Percentiles rank a stretch among this genome's conserved stretches.
Evolutionary conservation across 1,284 basidiomycete species (phyloP).

Genomic region (Fistulinella cinereoalba): DNA sequence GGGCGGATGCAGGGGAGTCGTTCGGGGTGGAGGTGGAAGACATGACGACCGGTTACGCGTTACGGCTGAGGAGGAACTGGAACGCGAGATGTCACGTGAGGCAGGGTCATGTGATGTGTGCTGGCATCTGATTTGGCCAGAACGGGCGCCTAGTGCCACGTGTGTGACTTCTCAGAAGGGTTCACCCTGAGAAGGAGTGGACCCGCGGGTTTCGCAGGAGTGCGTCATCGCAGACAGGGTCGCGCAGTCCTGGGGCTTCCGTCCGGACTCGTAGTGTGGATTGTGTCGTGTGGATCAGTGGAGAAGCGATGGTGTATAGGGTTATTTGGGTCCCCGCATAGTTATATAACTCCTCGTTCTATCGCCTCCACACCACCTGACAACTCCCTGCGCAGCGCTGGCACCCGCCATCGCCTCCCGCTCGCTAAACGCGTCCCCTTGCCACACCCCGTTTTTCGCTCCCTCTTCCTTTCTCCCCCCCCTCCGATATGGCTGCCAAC

Average conservation of each 20-base stretch:
- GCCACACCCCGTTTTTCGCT: conserved; percentile 25
- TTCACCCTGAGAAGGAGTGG: conserved; percentile 11
- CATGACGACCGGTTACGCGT: conserved; percentile 38
- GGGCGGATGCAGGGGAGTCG: conserved; percentile 57
- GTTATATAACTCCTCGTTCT: conserved; percentile 19
- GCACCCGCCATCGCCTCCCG: conserved; percentile 15
- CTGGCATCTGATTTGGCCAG: background rate
- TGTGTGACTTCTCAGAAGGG: conserved; percentile 15
- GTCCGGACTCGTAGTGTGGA: background rate
- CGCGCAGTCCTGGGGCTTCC: background rate
- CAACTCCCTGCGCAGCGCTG: conserved; percentile 10
- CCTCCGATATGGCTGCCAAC: conserved; percentile 47
- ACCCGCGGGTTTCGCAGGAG: conserved; percentile 26
- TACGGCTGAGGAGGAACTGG: background rate
- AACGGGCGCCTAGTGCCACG: conserved; percentile 10
- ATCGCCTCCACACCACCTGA: background rate
- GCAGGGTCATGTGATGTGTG: background rate
- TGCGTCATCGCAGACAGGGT: conserved; percentile 17
- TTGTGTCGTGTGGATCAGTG: conserved; percentile 15
- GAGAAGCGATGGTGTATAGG: conserved; percentile 18
- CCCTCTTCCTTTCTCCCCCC: conserved; percentile 5
- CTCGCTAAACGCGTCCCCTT: conserved; percentile 21
- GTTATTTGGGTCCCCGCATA: conserved; percentile 34
- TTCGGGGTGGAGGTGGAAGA: conserved; percentile 58
- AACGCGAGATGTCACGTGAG: conserved; percentile 17